Conservation (phyloP, 2,329 filamentous ascomycete species). For the Decorospora gaudefroyi region DNA sequence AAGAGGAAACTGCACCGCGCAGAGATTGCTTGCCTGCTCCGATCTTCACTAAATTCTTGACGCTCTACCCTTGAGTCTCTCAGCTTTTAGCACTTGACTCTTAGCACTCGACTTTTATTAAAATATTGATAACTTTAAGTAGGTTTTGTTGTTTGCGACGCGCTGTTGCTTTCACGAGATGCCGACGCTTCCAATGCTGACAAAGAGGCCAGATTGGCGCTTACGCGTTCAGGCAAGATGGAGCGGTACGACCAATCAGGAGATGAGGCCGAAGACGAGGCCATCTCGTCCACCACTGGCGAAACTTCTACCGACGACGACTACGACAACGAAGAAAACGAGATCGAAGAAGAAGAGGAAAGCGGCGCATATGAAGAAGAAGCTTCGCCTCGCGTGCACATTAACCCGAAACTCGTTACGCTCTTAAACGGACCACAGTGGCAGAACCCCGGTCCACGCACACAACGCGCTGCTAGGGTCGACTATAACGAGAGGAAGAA, state of each 20-base stretch:
- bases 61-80: neutral
- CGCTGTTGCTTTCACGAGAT: constrained; percentile 4
- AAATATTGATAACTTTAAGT: neutral
- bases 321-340: constrained; percentile 10
- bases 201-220: constrained; percentile 23
- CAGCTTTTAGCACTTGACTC: neutral
- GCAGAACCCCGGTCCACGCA: constrained; percentile 6
- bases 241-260: constrained; percentile 32
- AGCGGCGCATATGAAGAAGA: neutral
- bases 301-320: constrained; percentile 10
- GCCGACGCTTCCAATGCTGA: constrained; percentile 15
- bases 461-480: constrained; percentile 9
- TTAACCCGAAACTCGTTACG: neutral
- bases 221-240: constrained; percentile 38
- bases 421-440: constrained; percentile 8
- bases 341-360: constrained; percentile 5
- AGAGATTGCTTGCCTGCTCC: neutral
- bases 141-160: constrained; percentile 2
- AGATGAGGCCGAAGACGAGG: constrained; percentile 17
- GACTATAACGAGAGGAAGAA: constrained; percentile 11
- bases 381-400: neutral
- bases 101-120: neutral
- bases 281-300: constrained; percentile 11
- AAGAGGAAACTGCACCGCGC: constrained; percentile 7
- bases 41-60: neutral